Evolutionary conservation across 2,329 filamentous ascomycete genomes (phyloP), one percentile per base, ranked within the genome.

Genomic region (Pseudogymnoascus sp.): DNA sequence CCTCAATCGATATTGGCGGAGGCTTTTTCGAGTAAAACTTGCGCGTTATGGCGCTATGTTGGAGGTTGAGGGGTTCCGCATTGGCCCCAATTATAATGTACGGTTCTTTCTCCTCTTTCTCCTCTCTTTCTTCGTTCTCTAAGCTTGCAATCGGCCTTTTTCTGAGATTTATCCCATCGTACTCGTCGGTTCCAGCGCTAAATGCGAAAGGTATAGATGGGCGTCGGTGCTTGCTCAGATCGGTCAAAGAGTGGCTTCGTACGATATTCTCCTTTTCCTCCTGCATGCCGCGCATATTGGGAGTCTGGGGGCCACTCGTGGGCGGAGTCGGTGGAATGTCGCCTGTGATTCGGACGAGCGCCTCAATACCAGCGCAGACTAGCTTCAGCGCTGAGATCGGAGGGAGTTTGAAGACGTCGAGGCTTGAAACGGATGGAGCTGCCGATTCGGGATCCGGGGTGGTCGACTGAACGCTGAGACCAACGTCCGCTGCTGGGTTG

Each of bases 11-110:
- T 68, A 97, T 93, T 10, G 89, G 88, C 19, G 95, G 93, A 15
- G 91, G 86, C 60, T 87, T 85, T 74, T 95, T 96, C 67, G 89
- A 93, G 78, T 95, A 96, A 77, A 99, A 99, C 71, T 95, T 95
- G 68, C 92, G 87, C 17, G 91, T 91, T 67, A 97, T 91, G 67
- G 91, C 89, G 66, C 87, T 87, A 72, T 95, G 89, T 73, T 97
- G 93, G 35, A 91, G 77, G 65, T 88, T 86, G 63, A 91, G 79
- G 21, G 88, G 87, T 69, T 91, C 87, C 31, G 86, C 87, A 73
- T 90, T 84, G 53, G 84, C 83, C n/a, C 87, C 84, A 63, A 88
- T 81, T 53, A 88, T 77, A 61, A 87, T 78, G 70, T 86, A 85
- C 15, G 84, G 84, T 64, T 69, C 67, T 35, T 64, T 64, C 62